A percentile compares a stretch with the other conserved stretches of the same genome.
phyloP scores from a whole-genome alignment of 2,329 filamentous ascomycete species.

The Ophiostoma populinum region DNA sequence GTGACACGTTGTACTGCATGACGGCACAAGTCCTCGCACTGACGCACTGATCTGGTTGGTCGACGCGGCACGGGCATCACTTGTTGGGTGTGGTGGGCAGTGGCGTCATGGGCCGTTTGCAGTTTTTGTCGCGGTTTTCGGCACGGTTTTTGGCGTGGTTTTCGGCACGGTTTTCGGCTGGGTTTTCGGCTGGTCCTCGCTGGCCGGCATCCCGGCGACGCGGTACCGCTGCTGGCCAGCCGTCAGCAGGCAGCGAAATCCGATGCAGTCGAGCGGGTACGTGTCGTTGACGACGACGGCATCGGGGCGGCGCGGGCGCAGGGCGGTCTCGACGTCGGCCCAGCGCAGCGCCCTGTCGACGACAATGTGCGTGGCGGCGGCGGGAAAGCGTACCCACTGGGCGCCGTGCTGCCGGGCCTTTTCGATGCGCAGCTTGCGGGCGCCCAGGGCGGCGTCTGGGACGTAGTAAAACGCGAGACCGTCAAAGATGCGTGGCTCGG shows the following conservation, averaged over 20 bases:
- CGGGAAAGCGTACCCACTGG: conserved; percentile 43
- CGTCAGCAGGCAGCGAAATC: conserved; percentile 39
- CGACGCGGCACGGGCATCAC: too few relatives aligned
- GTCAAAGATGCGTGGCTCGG: conserved; percentile 31
- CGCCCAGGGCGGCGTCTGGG: conserved; percentile 58
- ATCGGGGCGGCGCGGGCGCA: conserved; percentile 17
- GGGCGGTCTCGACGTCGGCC: conserved; percentile 39
- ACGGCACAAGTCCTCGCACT: too few relatives aligned
- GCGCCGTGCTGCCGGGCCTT: conserved; percentile 64
- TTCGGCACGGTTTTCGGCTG: neutral
- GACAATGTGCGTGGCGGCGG: conserved; percentile 56
- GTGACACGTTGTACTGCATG: too few relatives aligned
- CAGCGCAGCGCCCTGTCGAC: conserved; percentile 54
- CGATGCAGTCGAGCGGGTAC: conserved; percentile 53
- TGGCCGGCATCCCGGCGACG: conserved; percentile 29
- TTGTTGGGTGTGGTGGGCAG: too few relatives aligned
- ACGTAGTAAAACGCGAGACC: conserved; percentile 57
- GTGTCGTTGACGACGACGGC: conserved; percentile 45
- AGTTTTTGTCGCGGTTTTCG: too few relatives aligned
- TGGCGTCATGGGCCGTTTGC: too few relatives aligned
- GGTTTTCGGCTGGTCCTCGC: neutral
- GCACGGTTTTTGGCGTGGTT: neutral
- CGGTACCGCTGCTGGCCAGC: conserved; percentile 40
- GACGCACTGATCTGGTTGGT: too few relatives aligned
- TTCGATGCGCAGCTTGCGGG: conserved; percentile 52